Percentiles rank a stretch among this genome's conserved stretches.
phyloP scores from a whole-genome alignment of 2,329 filamentous ascomycete species.

The Fusarium sp. region DNA sequence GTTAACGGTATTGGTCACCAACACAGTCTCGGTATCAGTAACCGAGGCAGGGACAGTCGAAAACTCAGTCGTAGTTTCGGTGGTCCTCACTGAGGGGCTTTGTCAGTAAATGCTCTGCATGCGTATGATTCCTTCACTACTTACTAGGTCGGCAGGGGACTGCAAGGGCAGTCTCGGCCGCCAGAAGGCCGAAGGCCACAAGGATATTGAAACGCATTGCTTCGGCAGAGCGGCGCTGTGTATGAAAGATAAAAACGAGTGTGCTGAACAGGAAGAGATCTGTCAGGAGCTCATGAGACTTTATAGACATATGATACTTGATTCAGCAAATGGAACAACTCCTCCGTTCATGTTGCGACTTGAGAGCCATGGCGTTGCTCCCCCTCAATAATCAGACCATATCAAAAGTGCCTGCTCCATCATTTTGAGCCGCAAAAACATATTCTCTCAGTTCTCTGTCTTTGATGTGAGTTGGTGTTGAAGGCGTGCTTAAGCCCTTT shows the following conservation, averaged over 20 bases:
- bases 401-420: neutral
- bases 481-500: neutral
- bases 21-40: neutral
- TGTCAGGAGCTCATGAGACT: neutral
- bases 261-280: neutral
- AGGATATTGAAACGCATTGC: slow-evolving; percentile 7
- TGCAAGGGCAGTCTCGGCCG: slow-evolving; percentile 19
- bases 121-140: neutral
- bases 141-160: slow-evolving; percentile 5
- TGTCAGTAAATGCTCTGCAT: neutral
- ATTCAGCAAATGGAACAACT: neutral
- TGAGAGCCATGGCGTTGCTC: neutral
- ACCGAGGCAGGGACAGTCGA: neutral
- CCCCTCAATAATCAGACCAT: neutral
- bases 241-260: neutral
- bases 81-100: neutral
- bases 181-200: slow-evolving; percentile 16
- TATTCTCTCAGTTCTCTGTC: neutral
- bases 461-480: neutral
- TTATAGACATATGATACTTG: neutral
- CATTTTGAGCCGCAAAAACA: too few relatives aligned
- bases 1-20: neutral
- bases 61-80: neutral
- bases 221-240: neutral
- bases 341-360: neutral